phyloP scores from a whole-genome alignment of 768 basidiomycete genomes.

The Floccularia luteovirens region DNA sequence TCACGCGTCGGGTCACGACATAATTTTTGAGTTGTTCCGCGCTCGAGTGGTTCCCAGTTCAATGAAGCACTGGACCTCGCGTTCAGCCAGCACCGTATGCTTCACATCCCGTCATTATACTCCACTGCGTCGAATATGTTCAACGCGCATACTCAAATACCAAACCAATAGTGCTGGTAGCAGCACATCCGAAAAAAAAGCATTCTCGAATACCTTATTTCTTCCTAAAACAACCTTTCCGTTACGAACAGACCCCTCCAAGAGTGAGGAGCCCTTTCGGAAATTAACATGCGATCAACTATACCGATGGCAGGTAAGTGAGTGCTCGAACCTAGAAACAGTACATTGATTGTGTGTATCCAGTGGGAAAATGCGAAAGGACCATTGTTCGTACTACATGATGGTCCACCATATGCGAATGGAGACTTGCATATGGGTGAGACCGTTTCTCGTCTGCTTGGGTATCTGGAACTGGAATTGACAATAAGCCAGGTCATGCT shows the following conservation, averaged over 20 bases:
- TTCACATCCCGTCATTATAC: no score
- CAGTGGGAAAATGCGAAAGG: conserved; percentile 63
- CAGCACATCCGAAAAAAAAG: conserved; percentile 25
- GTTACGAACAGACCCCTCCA: conserved; percentile 58
- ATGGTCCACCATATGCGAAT: conserved; percentile 97
- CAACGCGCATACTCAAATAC: not conserved
- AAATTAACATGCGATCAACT: conserved; percentile 62
- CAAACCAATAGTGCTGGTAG: not conserved
- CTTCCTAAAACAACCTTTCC: conserved; percentile 82
- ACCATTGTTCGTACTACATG: conserved; percentile 79
- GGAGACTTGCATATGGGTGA: conserved; percentile 92
- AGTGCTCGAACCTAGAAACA: conserved; percentile 1
- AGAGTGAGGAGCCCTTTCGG: conserved; percentile 51
- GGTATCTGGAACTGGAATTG: not conserved
- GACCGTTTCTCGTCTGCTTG: conserved; percentile 5
- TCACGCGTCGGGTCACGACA: no score
- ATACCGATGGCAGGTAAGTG: conserved; percentile 71
- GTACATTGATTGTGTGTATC: not conserved
- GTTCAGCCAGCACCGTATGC: no score
- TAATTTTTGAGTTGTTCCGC: no score
- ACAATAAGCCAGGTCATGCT: conserved; percentile 79
- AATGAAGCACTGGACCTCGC: no score
- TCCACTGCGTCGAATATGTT: not conserved
- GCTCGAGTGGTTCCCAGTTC: no score
- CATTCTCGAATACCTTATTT: conserved; percentile 52